Evolutionary conservation across 73 alveolate species (phyloP), one percentile per base, ranked within the genome.

Genomic region (Paramecium sexaurelia): DNA sequence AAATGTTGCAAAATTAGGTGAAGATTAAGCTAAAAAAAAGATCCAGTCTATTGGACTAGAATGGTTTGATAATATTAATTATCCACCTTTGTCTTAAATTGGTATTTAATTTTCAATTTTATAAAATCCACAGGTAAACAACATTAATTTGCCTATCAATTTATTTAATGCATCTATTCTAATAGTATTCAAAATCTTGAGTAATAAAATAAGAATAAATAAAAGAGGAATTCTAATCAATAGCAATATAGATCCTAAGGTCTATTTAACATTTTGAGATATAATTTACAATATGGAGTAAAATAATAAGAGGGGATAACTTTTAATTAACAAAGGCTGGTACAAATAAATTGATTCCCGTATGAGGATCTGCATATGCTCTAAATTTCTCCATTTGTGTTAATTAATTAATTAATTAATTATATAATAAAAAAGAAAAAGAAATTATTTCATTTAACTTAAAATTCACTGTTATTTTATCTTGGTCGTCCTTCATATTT

Each of bases 301-400:
- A 56, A 37, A 27, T 7, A 37, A 68, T 87, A 1, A 55, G 47
- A 0, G 55, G 55, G 43, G 85, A 55, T 40, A 40, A 37, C 22
- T 88, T 88, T 51, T 88, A 40, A 43, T 88, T 88, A 20, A 61
- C 78, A 51, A 39, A 88, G 7, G 73, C 91, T 2, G 94, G 94
- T 17, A 88, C 39, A 82, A 88, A 88, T 20, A 82, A 36, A 68
- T 88, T 88, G 43, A 88, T 67, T 69, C 94, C 94, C 5, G 94
- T 88, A 10, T 68, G 55, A 26, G 89, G 57, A 88, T 88, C 94
- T 43, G 94, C 94, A 88, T 55, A 88, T 88, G 29, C 47, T 88
- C 94, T 67, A 88, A 41, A 88, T 88, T 88, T 88, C 51, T 88
- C 94, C 94, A 88, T 88, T 69, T 26, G 43, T 26, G 6, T 29